These are phyloP conservation scores for Typha latifolia DNA, from an alignment of 176 grass and related monocot genomes.

Conservation along the genomic window DNA sequence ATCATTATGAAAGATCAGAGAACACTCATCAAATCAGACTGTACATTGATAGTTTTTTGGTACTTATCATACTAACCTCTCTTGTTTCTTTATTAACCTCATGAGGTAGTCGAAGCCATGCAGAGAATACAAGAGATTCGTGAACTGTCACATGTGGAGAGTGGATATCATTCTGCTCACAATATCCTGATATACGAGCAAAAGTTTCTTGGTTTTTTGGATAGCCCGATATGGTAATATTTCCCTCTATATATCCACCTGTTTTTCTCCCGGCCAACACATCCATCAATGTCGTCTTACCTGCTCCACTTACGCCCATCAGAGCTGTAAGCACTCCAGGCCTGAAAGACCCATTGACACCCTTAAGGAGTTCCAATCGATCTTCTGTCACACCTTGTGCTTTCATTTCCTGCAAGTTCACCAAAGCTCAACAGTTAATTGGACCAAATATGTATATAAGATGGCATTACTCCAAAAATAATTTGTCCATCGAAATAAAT, in stretches of 20 bases:
- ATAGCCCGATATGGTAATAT: constrained; percentile 78
- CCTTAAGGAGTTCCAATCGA: constrained; percentile 61
- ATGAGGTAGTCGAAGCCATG: constrained; percentile 75
- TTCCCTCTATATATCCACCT: constrained; percentile 70
- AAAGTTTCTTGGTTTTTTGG: constrained; percentile 91
- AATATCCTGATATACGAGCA: constrained; percentile 85
- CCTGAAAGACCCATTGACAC: constrained; percentile 85
- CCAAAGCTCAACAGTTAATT: background rate
- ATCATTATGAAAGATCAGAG: background rate
- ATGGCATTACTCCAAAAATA: background rate
- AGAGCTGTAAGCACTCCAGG: constrained; percentile 82
- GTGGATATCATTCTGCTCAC: constrained; percentile 88
- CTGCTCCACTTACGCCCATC: constrained; percentile 95
- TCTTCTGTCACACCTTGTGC: constrained; percentile 52
- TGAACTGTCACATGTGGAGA: constrained; percentile 80
- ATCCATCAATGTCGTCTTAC: constrained; percentile 94
- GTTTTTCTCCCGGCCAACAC: constrained; percentile 95
- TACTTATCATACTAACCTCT: constrained; percentile 36
- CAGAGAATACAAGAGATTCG: constrained; percentile 75
- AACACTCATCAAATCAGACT: background rate
- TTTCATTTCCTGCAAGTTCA: constrained; percentile 84
- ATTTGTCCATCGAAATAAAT: constrained; percentile 3
- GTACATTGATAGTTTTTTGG: background rate
- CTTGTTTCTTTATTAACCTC: constrained; percentile 57
- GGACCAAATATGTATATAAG: background rate